Conservation (phyloP, 345 rosid genomes). For the Luvunga scandens region DNA sequence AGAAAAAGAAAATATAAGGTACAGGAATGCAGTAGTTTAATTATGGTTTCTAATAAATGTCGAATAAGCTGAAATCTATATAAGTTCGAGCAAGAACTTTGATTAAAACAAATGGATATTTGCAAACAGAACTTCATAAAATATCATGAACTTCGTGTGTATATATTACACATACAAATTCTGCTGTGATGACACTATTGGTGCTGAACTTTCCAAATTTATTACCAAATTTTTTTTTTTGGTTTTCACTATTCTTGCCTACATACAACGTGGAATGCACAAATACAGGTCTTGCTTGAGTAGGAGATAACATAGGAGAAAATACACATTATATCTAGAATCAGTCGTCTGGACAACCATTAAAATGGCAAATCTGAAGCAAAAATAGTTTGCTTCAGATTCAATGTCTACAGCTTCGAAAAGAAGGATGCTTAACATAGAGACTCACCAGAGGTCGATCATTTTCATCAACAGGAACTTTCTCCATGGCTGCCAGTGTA, state of each 20-base stretch:
- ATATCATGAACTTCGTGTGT: background rate
- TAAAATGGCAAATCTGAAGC: background rate
- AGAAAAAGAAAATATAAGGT: conserved; percentile 7
- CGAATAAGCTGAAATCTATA: background rate
- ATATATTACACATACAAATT: background rate
- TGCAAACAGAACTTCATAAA: background rate
- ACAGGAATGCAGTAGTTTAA: background rate
- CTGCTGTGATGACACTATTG: background rate
- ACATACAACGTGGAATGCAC: background rate
- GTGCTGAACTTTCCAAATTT: background rate
- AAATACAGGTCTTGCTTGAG: background rate
- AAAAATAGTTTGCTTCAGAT: background rate
- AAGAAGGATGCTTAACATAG: background rate
- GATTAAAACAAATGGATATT: background rate
- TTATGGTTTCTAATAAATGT: background rate
- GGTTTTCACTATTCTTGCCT: background rate
- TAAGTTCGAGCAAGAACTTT: conserved; percentile 1
- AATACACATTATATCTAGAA: background rate
- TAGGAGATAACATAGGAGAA: too few relatives aligned
- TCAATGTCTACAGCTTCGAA: background rate
- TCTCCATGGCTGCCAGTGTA: conserved; percentile 83
- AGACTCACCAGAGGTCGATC: conserved; percentile 80
- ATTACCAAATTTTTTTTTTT: background rate
- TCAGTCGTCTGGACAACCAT: background rate
- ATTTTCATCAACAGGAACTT: conserved; percentile 76